Percentiles rank a stretch among this genome's conserved stretches.
These are phyloP conservation scores for Linnemannia zychae DNA, from an alignment of 192 early-diverging fungal species.

Conservation along the genomic window DNA sequence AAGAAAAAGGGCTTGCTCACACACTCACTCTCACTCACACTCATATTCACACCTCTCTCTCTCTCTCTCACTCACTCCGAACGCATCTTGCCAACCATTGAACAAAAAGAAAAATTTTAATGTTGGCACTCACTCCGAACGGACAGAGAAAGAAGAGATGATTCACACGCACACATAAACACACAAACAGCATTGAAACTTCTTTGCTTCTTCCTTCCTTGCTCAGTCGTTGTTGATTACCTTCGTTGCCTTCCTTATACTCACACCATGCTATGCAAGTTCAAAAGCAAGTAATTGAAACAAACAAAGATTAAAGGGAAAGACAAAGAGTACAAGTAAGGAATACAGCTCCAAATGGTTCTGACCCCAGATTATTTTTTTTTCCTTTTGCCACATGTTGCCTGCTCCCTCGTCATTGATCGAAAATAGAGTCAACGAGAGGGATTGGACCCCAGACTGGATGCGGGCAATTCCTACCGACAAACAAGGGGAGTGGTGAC, in stretches of 20 bases:
- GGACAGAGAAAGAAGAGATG: background rate
- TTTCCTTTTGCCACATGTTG: background rate
- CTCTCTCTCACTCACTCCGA: background rate
- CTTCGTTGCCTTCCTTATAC: no score
- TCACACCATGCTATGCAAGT: background rate
- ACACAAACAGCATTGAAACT: no score
- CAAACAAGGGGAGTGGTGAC: background rate
- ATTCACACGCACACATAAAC: no score
- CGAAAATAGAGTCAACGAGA: background rate
- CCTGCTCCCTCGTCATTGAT: background rate
- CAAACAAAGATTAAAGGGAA: background rate
- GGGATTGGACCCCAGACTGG: background rate
- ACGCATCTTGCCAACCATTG: no score
- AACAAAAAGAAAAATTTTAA: slow-evolving; percentile 5
- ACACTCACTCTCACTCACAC: background rate
- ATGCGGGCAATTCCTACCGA: background rate
- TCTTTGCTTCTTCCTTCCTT: no score
- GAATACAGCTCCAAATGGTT: background rate
- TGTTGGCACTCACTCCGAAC: background rate
- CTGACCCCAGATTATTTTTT: background rate
- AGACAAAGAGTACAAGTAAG: background rate
- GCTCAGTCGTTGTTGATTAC: no score
- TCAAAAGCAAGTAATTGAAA: slow-evolving; percentile 1
- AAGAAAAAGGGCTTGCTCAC: slow-evolving; percentile 2
- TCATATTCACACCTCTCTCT: background rate